Evolutionary conservation across 768 basidiomycete species (phyloP), one percentile per base, ranked within the genome.

Genomic region (Tricholoma hemisulphureum): DNA sequence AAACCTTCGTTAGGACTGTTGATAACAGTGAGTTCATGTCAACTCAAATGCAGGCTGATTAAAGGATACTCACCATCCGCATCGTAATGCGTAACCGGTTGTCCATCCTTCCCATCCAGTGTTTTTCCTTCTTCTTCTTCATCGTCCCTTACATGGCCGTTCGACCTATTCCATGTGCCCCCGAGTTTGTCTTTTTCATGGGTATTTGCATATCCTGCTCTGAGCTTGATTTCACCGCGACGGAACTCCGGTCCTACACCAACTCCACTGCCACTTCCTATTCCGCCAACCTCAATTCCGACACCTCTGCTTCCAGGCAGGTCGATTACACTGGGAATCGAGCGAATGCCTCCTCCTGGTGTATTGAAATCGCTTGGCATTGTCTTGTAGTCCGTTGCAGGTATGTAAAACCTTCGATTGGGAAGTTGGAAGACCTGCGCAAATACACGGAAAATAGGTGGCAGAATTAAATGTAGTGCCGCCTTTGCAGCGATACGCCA

Each of bases 401-500:
- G 89, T 5, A 87, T 90, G 70, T 98, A 97, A 73, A 93, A 93
- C 14, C 93, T 80, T 9, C 96, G 82, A 59, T 86, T 84, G 0
- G 95, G 96, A 4, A 98, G 82, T 7, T 77, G 77, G 65, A 92
- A 81, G 35, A 83, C 77, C 26, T 79, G 81, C 7, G 90, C 80
- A 59, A 91, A 77, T 45, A 85, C 74, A 57, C 95, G 88, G 80
- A 93, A 97, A 16, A 86, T 77, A 0, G 93, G 92, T 1, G 95
- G 95, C 0, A 98, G 83, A 45, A 88, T 73, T 6, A 84, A 65
- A 64, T 93, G 90, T 18, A 93, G 72, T 2, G 83, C 67, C 0
- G 85, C 83, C 71, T 98, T 98, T 8, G 92, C 92, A 37, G 91
- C 64, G 43, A 98, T 76, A 39, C 96, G 88, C 95, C 95, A 98